Percentiles rank a stretch among this genome's conserved stretches.
Evolutionary conservation across 192 early-diverging fungal species (phyloP).

Genomic region (Chytriomyces hyalinus): DNA sequence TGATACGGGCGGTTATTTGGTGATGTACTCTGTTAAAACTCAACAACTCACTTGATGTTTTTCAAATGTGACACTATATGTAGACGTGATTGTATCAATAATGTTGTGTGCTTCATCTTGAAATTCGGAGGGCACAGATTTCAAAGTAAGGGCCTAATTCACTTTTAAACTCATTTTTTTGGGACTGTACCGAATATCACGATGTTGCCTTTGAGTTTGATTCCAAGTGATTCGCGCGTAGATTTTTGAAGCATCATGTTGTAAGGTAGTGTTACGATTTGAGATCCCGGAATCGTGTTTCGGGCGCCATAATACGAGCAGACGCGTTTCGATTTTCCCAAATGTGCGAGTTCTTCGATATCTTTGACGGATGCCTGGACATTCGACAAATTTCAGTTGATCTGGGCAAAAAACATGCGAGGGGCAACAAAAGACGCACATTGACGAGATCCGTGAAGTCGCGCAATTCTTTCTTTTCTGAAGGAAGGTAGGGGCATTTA

Average conservation of each 20-base stretch:
- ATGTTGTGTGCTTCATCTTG: slow-evolving; percentile 62
- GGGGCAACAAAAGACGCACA: neutral
- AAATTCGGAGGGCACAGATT: too few species aligned
- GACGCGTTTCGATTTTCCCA: slow-evolving; percentile 61
- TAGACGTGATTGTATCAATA: slow-evolving; percentile 69
- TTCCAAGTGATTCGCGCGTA: slow-evolving; percentile 75
- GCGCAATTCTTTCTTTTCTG: slow-evolving; percentile 55
- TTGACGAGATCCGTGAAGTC: slow-evolving; percentile 57
- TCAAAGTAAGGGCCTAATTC: neutral
- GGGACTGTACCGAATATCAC: slow-evolving; percentile 74
- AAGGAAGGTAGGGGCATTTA: slow-evolving; percentile 59
- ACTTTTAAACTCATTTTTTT: slow-evolving; percentile 35
- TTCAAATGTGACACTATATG: slow-evolving; percentile 68
- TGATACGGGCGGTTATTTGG: neutral
- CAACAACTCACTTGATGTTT: slow-evolving; percentile 47
- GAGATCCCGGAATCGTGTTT: slow-evolving; percentile 44
- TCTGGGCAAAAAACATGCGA: neutral
- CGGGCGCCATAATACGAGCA: slow-evolving; percentile 90
- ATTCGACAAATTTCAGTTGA: neutral
- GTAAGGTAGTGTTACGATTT: slow-evolving; percentile 90
- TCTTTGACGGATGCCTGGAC: slow-evolving; percentile 54
- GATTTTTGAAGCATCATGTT: slow-evolving; percentile 77
- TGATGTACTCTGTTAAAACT: too few species aligned
- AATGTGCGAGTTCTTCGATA: slow-evolving; percentile 82
- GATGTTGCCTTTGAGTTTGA: slow-evolving; percentile 72